These are phyloP conservation scores for Penicillium steckii DNA, from an alignment of 495 filamentous ascomycete genomes.

Conservation along the genomic window DNA sequence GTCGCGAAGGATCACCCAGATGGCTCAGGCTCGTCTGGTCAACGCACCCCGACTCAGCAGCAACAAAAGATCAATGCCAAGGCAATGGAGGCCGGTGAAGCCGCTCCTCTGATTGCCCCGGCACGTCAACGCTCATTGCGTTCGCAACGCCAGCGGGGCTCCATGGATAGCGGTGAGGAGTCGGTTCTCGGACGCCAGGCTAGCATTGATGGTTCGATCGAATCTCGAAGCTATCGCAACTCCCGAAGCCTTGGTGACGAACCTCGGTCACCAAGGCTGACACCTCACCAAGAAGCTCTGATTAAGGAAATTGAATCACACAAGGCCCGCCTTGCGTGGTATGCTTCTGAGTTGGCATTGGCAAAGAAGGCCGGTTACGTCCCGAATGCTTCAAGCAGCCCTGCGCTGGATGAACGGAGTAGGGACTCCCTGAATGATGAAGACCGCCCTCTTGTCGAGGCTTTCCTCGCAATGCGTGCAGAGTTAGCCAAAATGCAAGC, in stretches of 20 bases:
- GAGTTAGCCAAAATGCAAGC: slow-evolving; percentile 76
- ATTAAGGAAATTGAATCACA: slow-evolving; percentile 80
- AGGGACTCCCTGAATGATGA: slow-evolving; percentile 82
- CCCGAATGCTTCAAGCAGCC: slow-evolving; percentile 67
- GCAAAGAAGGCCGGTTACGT: slow-evolving; percentile 86
- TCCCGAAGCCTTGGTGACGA: slow-evolving; percentile 41
- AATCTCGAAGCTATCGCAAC: slow-evolving; percentile 39
- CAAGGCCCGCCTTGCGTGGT: slow-evolving; percentile 91
- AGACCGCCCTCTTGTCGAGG: slow-evolving; percentile 88
- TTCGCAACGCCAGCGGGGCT: slow-evolving; percentile 40
- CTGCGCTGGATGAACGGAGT: slow-evolving; percentile 71
- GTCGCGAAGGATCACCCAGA: slow-evolving; percentile 52
- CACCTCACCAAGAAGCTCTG: slow-evolving; percentile 52
- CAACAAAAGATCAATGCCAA: slow-evolving; percentile 39
- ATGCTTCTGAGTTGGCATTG: slow-evolving; percentile 88
- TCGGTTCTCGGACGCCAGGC: slow-evolving; percentile 42
- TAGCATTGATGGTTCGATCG: slow-evolving; percentile 45
- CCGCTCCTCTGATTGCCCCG: slow-evolving; percentile 45
- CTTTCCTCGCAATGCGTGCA: slow-evolving; percentile 82
- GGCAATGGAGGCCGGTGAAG: slow-evolving; percentile 50
- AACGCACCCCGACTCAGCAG: slow-evolving; percentile 61
- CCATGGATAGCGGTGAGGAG: slow-evolving; percentile 47
- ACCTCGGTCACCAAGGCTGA: slow-evolving; percentile 45
- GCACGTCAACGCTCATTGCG: slow-evolving; percentile 45
- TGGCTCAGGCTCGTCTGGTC: slow-evolving; percentile 48